phyloP scores from a whole-genome alignment of 148 eudicot genomes.

The Amaranthus hypochondriacus region DNA sequence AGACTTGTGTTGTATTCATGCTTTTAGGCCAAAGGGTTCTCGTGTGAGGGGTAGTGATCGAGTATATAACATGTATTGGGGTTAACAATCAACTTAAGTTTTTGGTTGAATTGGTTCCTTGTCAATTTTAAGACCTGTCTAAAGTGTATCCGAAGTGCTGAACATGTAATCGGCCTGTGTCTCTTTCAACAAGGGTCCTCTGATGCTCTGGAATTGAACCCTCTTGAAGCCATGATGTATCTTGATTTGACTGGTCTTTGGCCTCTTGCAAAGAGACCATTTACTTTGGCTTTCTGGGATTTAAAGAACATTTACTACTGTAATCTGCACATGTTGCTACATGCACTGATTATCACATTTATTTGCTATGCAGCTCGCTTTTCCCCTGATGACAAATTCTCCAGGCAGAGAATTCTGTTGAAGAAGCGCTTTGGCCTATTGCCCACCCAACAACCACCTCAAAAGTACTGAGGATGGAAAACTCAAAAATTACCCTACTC shows the following conservation, averaged over 20 bases:
- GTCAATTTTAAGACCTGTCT: no score
- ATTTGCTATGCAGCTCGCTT: conserved; percentile 64
- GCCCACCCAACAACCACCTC: conserved; percentile 82
- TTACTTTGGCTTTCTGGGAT: neutral
- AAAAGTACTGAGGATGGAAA: conserved; percentile 49
- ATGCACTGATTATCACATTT: neutral
- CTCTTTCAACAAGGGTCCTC: neutral
- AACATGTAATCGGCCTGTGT: no score
- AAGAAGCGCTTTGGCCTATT: conserved; percentile 92
- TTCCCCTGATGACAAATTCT: conserved; percentile 96
- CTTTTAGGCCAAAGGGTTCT: no score
- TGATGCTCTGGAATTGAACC: neutral
- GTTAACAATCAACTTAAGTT: no score
- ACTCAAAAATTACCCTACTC: neutral
- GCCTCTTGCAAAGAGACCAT: neutral
- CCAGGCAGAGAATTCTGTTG: conserved; percentile 80
- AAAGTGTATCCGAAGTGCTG: no score
- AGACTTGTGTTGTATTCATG: no score
- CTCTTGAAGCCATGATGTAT: neutral
- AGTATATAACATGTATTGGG: no score
- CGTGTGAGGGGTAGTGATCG: no score
- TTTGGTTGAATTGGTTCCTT: no score
- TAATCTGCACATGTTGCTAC: neutral
- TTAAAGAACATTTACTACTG: neutral
- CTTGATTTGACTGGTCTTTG: neutral